Evolutionary conservation across 108 stramenopile genomes (phyloP), one percentile per base, ranked within the genome.

Genomic region (Craspedostauros australis): DNA sequence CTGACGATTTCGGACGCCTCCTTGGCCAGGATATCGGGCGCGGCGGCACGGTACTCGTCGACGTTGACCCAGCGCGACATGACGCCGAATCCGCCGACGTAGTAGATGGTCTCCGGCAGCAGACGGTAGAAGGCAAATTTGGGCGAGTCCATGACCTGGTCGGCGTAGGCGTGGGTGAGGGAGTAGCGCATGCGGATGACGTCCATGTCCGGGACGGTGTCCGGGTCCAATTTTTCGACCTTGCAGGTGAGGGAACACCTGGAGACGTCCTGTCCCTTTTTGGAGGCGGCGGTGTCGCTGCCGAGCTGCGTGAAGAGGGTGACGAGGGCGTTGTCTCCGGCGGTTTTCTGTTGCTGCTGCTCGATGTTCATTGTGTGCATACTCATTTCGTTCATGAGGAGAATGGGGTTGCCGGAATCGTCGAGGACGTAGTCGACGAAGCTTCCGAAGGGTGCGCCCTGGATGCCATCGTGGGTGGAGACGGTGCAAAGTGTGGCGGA

Each of bases 341-440:
- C 28, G 19, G 46, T 50, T 58, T 48, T 21, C 26, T 53, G 27
- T 27, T 36, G 25, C 11, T 41, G 61, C 56, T 26, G 54, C 45
- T 74, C 64, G 46, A 98, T 88, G 62, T 96, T 96, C 39, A 89
- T 72, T 5, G 95, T 95, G 76, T 98, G 96, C 89, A 95, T 90
- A 25, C 81, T 79, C 74, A 88, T 85, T 46, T 94, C 91, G 46
- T 93, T 88, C 72, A 98, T 92, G 40, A 98, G 75, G n/a, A 96
- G 70, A 25, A 96, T 89, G 14, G 95, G 97, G 68, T 83, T 77
- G 34, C 93, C 97, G 25, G 72, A 25, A 41, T 88, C 93, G 64
- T 96, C 97, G 18, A 98, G 66, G 5, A 98, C 93, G 63, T 96
- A 98, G 68, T 98, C 97, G 29, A 95, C 95, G 61, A 88, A 93